A percentile compares a stretch with the other conserved stretches of the same genome.
These are phyloP conservation scores for Teunomyces funiuensis DNA, from an alignment of 805 yeast genomes.

Conservation along the genomic window DNA sequence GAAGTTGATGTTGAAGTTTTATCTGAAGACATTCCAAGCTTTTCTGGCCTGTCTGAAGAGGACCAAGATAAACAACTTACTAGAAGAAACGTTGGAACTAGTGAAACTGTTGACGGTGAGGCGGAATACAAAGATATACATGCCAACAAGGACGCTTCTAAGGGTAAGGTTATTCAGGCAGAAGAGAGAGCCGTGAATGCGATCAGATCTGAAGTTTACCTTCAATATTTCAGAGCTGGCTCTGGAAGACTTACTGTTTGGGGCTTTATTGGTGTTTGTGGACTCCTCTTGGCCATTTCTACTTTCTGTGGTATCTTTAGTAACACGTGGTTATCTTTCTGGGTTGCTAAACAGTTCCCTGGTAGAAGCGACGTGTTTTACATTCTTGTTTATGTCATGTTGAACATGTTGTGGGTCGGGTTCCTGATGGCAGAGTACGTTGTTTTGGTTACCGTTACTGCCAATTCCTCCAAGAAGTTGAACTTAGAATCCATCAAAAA, in stretches of 20 bases:
- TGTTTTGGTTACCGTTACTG: constrained; percentile 47
- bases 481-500: constrained; percentile 36
- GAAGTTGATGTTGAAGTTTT: background rate
- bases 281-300: constrained; percentile 6
- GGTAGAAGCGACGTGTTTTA: constrained; percentile 42
- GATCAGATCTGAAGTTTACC: constrained; percentile 13
- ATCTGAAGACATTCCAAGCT: background rate
- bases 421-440: constrained; percentile 26
- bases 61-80: background rate
- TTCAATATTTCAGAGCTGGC: constrained; percentile 30
- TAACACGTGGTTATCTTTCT: constrained; percentile 25
- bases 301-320: constrained; percentile 18
- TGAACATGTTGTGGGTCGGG: constrained; percentile 27
- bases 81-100: background rate
- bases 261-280: constrained; percentile 8
- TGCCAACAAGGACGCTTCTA: background rate
- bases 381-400: constrained; percentile 45
- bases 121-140: background rate
- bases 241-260: constrained; percentile 12
- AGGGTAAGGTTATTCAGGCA: constrained; percentile 16
- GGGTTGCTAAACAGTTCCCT: constrained; percentile 10
- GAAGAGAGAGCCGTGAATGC: constrained; percentile 16
- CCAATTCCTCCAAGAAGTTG: constrained; percentile 54
- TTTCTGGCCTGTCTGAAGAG: background rate
- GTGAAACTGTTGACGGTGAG: constrained; percentile 12